These are phyloP conservation scores for Bocquillonia castaneifolia DNA, from an alignment of 441 rosid genomes.

Conservation along the genomic window DNA sequence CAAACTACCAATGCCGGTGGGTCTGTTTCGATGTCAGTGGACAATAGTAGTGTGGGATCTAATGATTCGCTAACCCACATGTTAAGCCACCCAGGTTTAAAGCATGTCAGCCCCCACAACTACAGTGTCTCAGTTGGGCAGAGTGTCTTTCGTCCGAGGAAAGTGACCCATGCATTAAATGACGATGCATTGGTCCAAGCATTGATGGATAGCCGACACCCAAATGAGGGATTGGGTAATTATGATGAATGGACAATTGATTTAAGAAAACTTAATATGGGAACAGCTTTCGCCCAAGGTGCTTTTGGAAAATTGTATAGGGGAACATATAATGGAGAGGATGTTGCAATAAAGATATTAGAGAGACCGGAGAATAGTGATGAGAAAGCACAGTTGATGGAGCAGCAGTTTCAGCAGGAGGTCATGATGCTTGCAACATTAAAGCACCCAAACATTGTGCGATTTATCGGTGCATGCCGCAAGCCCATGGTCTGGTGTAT, in stretches of 20 bases:
- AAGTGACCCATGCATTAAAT: constrained; percentile 64
- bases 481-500: constrained; percentile 96
- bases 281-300: constrained; percentile 91
- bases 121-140: constrained; percentile 52
- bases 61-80: constrained; percentile 80
- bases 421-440: constrained; percentile 87
- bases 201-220: constrained; percentile 58
- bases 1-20: constrained; percentile 84
- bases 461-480: constrained; percentile 84
- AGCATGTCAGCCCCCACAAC: constrained; percentile 46
- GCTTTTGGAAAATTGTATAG: constrained; percentile 91
- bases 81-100: constrained; percentile 73
- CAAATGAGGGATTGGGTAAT: constrained; percentile 58
- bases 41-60: constrained; percentile 82
- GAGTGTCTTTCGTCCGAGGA: constrained; percentile 69
- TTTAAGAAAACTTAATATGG: constrained; percentile 82
- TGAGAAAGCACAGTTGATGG: constrained; percentile 74
- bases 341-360: constrained; percentile 82
- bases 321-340: constrained; percentile 90
- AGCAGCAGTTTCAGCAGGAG: constrained; percentile 96
- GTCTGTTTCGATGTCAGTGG: constrained; percentile 86
- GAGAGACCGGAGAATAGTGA: constrained; percentile 74
- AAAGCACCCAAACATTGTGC: constrained; percentile 82
- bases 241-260: constrained; percentile 92
- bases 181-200: constrained; percentile 86